Evolutionary conservation across 2,329 filamentous ascomycete genomes (phyloP).

Genomic region (Tolypocladium sp.): DNA sequence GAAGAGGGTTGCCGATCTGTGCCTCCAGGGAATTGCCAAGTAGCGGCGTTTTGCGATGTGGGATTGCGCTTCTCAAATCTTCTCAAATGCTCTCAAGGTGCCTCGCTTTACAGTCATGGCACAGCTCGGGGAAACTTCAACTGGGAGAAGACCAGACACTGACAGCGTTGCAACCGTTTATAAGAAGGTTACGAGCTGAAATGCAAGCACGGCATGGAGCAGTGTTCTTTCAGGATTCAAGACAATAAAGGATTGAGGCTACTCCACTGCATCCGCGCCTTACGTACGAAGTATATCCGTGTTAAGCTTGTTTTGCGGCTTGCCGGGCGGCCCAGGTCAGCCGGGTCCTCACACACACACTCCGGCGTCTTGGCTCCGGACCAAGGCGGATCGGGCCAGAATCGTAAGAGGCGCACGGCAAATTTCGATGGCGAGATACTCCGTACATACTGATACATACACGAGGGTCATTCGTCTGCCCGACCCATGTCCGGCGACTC

Average conservation of each 20-base stretch:
- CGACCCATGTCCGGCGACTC: background rate
- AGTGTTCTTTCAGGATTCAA: background rate
- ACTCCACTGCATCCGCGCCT: background rate
- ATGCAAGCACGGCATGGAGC: background rate
- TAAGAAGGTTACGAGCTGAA: background rate
- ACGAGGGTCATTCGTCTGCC: background rate
- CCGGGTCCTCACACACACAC: background rate
- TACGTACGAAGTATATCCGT: background rate
- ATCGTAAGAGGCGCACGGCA: background rate
- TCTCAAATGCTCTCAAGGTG: conserved; percentile 7
- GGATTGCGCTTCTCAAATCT: conserved; percentile 2
- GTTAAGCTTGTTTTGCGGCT: background rate
- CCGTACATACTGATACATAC: background rate
- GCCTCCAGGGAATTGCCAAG: background rate
- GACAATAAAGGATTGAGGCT: background rate
- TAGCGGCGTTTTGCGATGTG: background rate
- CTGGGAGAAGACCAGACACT: background rate
- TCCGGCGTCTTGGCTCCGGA: background rate
- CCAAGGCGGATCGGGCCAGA: background rate
- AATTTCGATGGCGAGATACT: background rate
- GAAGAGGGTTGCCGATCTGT: background rate
- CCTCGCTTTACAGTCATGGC: background rate
- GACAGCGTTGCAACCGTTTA: background rate
- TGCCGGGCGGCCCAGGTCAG: too few relatives aligned
- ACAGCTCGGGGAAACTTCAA: background rate